These are phyloP conservation scores for Chaetomium sp. DNA, from an alignment of 2,329 filamentous ascomycete genomes.

Conservation along the genomic window DNA sequence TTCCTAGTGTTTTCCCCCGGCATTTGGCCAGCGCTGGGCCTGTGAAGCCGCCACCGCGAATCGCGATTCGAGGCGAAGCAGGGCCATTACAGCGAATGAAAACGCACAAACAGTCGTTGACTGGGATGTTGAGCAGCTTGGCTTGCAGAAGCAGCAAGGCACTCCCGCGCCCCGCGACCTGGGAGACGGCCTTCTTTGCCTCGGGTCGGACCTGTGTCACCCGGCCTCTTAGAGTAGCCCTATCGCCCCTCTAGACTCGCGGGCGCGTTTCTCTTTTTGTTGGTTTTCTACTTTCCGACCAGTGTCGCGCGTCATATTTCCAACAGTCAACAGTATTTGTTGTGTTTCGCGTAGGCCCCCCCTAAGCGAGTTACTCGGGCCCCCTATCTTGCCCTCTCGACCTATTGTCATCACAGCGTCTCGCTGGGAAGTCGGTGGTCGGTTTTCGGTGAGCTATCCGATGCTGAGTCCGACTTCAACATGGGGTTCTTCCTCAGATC, in stretches of 20 bases:
- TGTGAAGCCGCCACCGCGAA: slow-evolving; percentile 14
- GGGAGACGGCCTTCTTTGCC: slow-evolving; percentile 4
- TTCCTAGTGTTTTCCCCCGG: background rate
- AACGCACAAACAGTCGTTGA: slow-evolving; percentile 9
- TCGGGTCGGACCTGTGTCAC: slow-evolving; percentile 1
- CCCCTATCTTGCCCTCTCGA: too few relatives aligned
- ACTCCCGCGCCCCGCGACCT: slow-evolving; percentile 15
- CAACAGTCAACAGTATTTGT: too few relatives aligned
- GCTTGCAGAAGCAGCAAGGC: slow-evolving; percentile 22
- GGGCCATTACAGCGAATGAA: slow-evolving; percentile 19
- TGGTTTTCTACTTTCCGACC: too few relatives aligned
- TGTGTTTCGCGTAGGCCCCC: too few relatives aligned
- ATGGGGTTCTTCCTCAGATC: slow-evolving; percentile 25
- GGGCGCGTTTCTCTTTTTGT: too few relatives aligned
- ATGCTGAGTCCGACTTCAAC: slow-evolving; percentile 6
- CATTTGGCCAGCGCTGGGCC: slow-evolving; percentile 1
- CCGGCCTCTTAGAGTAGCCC: slow-evolving; percentile 1
- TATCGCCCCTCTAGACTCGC: background rate
- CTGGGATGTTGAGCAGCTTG: slow-evolving; percentile 15
- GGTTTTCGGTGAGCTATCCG: background rate
- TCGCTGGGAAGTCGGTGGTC: too few relatives aligned
- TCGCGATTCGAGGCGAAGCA: slow-evolving; percentile 24
- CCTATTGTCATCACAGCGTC: too few relatives aligned
- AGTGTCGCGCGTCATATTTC: too few relatives aligned
- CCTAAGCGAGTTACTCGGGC: too few relatives aligned